Evolutionary conservation across 148 eudicot species (phyloP), one percentile per base, ranked within the genome.

Genomic region (Spergularia marina): DNA sequence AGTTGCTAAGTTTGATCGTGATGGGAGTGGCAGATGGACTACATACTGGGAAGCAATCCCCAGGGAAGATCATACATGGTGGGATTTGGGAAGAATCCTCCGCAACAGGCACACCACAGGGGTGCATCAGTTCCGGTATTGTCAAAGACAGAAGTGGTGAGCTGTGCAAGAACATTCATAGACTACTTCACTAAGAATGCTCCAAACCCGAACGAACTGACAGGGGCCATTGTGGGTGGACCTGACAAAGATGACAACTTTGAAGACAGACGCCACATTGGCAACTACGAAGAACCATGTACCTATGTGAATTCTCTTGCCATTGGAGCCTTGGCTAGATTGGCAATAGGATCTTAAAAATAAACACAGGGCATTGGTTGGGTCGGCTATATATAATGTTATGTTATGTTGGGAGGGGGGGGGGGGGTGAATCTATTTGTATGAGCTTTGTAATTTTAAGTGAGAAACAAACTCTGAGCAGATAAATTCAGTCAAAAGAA

Each of bases 171-270:
- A 80, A 89, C 85, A 70, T 94, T 94, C 65, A 76, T 71, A 2
- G 52, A 88, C 53, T 94, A 85, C 85, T 88, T 74, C 75, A 61
- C 59, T 68, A 85, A 83, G 49, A 70, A 91, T 49, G 72, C 57
- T 12, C 93, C 98, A 1, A 94, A 94, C 76, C 85, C 87, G 7
- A 85, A 94, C 64, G 90, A 88, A 87, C 91, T 94, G 9, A 94
- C 98, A 0, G 98, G 98, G 4, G 98, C 98, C 76, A 87, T 94
- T 5, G 88, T 94, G 0, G 98, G 98, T 2, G 98, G 98, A 7
- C 98, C 98, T 0, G 93, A 94, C 75, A 65, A 70, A n/a, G 73
- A 83, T 10, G 97, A 94, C 61, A 74, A 88, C 21, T 94, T 94
- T 40, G 67, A 81, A 20, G 98, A 94, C 62, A 72, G 56, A 0